Conservation (phyloP, 345 rosid genomes). For the Rhodamnia rubescens region DNA sequence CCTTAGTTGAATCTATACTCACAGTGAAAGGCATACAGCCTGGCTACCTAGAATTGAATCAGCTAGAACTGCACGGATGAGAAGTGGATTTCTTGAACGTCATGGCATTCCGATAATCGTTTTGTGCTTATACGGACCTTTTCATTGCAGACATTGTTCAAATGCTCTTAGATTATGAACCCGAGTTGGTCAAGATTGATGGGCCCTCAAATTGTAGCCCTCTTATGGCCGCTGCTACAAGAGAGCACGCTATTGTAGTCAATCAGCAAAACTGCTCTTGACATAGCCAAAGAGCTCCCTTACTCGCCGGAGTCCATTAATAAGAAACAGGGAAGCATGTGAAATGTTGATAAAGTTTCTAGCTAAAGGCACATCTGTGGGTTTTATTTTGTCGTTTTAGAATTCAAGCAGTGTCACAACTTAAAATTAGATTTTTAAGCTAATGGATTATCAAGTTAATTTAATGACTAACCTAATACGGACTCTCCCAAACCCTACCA, state of each 20-base stretch:
- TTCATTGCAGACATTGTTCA: slow-evolving; percentile 68
- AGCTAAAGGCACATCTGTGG: too few relatives aligned
- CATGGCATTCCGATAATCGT: not conserved
- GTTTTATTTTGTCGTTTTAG: too few relatives aligned
- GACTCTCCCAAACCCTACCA: too few relatives aligned
- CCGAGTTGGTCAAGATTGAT: slow-evolving; percentile 50
- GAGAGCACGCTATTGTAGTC: slow-evolving; percentile 86
- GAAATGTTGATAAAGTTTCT: too few relatives aligned
- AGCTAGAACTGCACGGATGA: not conserved
- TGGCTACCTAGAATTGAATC: not conserved
- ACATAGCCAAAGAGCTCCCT: slow-evolving; percentile 85
- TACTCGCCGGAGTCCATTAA: slow-evolving; percentile 61
- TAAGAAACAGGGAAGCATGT: too few relatives aligned
- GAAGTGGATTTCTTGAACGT: not conserved
- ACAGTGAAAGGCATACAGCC: not conserved
- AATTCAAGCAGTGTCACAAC: too few relatives aligned
- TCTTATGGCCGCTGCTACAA: slow-evolving; percentile 77
- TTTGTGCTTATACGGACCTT: not conserved
- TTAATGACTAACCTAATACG: too few relatives aligned
- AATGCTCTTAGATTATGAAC: slow-evolving; percentile 73
- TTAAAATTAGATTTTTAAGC: too few relatives aligned
- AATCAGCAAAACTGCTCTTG: slow-evolving; percentile 83
- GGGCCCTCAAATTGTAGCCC: slow-evolving; percentile 81
- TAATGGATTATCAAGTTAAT: too few relatives aligned
- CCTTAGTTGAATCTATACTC: not conserved